Conservation (phyloP, 163 green algal species). For the Scenedesmus sp. region DNA sequence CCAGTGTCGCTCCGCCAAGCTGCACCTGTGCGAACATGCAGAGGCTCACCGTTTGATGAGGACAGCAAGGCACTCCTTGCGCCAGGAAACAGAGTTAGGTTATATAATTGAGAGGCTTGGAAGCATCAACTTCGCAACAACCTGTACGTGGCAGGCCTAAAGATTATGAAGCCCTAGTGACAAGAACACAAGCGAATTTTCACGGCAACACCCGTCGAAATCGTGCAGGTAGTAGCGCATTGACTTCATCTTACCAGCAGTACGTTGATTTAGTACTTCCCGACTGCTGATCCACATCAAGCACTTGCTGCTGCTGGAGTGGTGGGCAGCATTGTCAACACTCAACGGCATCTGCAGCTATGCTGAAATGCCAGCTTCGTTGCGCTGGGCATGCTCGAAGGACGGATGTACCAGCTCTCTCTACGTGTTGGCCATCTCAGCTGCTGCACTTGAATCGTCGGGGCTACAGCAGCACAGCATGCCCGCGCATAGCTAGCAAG, state of each 20-base stretch:
- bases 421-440: slow-evolving; percentile 7
- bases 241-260: not conserved
- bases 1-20: not conserved
- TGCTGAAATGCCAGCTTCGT: not conserved
- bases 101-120: not conserved
- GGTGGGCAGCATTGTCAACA: not conserved
- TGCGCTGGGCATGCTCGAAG: not conserved
- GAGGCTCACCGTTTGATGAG: not conserved
- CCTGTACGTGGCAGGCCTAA: not conserved
- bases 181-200: not conserved
- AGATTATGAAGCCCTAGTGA: not conserved
- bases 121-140: not conserved
- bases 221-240: not conserved
- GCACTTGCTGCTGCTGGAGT: not conserved
- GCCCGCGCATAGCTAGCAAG: not conserved
- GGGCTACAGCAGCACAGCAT: not conserved
- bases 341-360: not conserved
- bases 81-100: not conserved
- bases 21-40: not conserved
- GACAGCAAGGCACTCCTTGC: not conserved
- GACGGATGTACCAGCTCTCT: too few species aligned
- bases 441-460: not conserved
- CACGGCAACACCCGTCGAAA: too few species aligned
- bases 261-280: too few species aligned
- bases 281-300: not conserved